phyloP scores from a whole-genome alignment of 305 asterid species.

The Andrographis paniculata region DNA sequence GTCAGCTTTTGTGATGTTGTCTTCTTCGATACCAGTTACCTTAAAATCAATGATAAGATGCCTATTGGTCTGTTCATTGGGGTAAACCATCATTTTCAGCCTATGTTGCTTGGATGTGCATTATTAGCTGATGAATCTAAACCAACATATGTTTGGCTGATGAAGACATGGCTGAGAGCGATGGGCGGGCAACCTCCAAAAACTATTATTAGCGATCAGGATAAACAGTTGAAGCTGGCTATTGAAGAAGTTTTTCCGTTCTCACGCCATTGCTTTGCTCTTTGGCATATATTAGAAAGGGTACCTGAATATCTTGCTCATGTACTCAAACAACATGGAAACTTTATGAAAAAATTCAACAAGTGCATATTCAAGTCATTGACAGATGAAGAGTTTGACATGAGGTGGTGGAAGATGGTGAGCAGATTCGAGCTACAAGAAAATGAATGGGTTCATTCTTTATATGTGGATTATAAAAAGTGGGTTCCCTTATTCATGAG shows the following conservation, averaged over 20 bases:
- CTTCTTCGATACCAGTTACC: constrained; percentile 63
- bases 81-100: constrained; percentile 92
- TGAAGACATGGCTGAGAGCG: constrained; percentile 91
- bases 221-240: constrained; percentile 52
- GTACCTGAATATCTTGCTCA: constrained; percentile 63
- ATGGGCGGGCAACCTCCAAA: constrained; percentile 79
- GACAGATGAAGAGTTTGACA: constrained; percentile 76
- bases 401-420: constrained; percentile 95
- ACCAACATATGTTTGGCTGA: constrained; percentile 72
- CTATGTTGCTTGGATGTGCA: constrained; percentile 81
- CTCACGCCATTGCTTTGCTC: constrained; percentile 69
- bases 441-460: constrained; percentile 73
- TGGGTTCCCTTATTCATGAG: constrained; percentile 80
- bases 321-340: constrained; percentile 53
- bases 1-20: constrained; percentile 64
- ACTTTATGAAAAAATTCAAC: constrained; percentile 51
- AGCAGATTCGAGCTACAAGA: constrained; percentile 76
- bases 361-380: constrained; percentile 72
- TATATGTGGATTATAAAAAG: constrained; percentile 64
- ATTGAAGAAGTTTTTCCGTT: constrained; percentile 60
- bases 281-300: constrained; percentile 79
- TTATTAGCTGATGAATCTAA: constrained; percentile 66
- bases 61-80: constrained; percentile 78
- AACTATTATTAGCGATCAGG: constrained; percentile 74
- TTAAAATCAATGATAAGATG: constrained; percentile 66